Percentiles rank a stretch among this genome's conserved stretches.
Evolutionary conservation across 495 filamentous ascomycete species (phyloP).

Genomic region (Penicillium turbatum): DNA sequence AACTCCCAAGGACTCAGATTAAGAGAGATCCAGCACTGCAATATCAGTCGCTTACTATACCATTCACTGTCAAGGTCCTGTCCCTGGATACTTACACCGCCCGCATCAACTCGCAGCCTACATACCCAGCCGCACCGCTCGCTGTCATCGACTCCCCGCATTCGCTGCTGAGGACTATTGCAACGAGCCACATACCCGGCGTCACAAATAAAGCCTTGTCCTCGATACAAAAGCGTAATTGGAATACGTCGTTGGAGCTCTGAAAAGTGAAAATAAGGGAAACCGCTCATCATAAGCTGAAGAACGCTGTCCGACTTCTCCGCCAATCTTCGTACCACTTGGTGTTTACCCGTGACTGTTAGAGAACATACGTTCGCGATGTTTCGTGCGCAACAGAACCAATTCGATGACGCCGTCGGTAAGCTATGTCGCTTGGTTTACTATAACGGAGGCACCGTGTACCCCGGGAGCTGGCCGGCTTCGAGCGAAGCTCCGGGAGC

Average conservation of each 20-base stretch:
- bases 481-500: background rate
- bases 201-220: background rate
- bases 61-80: background rate
- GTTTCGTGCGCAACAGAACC: constrained; percentile 78
- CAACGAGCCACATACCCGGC: background rate
- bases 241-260: background rate
- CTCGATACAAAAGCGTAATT: background rate
- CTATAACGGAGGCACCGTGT: background rate
- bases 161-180: constrained; percentile 17
- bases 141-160: constrained; percentile 31
- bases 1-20: background rate
- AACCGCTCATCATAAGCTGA: constrained; percentile 5
- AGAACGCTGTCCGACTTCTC: constrained; percentile 18
- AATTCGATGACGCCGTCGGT: constrained; percentile 80
- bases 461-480: background rate
- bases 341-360: constrained; percentile 1
- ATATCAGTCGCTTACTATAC: background rate
- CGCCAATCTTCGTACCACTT: background rate
- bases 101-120: constrained; percentile 3
- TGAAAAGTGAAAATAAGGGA: background rate
- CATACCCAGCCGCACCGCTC: constrained; percentile 4
- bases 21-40: background rate
- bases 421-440: constrained; percentile 29
- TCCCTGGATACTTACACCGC: constrained; percentile 5
- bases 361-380: constrained; percentile 37